phyloP scores from a whole-genome alignment of 2,329 filamentous ascomycete species.

The Aureobasidium vineae region DNA sequence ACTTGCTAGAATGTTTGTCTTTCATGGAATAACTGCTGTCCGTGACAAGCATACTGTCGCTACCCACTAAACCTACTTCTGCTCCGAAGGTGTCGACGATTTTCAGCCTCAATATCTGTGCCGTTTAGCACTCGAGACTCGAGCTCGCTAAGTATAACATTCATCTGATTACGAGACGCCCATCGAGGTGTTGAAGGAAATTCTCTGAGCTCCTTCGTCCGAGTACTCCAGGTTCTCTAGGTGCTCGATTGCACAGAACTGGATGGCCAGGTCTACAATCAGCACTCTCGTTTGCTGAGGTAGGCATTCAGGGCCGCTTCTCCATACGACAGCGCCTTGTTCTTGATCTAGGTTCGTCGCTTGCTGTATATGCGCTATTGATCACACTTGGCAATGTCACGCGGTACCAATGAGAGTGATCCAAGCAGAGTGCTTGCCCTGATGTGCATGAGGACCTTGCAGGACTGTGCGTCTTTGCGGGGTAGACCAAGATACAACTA shows the following conservation, averaged over 20 bases:
- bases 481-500: not conserved
- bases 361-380: not conserved
- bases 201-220: not conserved
- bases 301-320: not conserved
- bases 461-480: not conserved
- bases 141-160: not conserved
- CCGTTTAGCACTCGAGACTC: not conserved
- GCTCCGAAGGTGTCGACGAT: too few relatives aligned
- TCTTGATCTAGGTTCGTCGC: not conserved
- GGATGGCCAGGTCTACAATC: too few relatives aligned
- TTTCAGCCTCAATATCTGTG: not conserved
- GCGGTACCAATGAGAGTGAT: not conserved
- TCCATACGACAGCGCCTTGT: not conserved
- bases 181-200: not conserved
- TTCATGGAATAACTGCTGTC: too few relatives aligned
- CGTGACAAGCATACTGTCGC: too few relatives aligned
- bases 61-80: too few relatives aligned
- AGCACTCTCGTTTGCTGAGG: not conserved
- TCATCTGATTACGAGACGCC: not conserved
- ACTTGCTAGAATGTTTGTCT: too few relatives aligned
- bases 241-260: not conserved
- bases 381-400: not conserved
- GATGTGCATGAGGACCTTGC: not conserved
- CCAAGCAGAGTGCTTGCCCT: not conserved
- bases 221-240: not conserved